Evolutionary conservation across 148 eudicot genomes (phyloP).

Genomic region (Dysphania ambrosioides): DNA sequence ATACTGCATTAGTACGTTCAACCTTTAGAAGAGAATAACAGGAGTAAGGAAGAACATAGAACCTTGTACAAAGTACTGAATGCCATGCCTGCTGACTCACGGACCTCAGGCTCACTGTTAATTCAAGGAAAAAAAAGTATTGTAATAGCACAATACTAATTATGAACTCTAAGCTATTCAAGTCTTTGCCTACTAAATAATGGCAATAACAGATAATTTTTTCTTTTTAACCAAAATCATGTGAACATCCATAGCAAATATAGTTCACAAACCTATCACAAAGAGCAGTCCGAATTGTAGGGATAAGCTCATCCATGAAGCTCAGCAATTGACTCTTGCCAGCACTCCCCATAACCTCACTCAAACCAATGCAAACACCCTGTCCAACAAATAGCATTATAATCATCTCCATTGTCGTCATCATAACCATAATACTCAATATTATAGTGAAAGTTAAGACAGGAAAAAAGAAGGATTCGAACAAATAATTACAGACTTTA

Average conservation of each 20-base stretch:
- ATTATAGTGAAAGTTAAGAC: neutral
- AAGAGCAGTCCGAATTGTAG: conserved; percentile 94
- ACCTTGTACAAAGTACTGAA: conserved; percentile 99
- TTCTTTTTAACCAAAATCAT: neutral
- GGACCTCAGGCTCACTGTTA: conserved; percentile 72
- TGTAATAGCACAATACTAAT: neutral
- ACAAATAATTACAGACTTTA: neutral
- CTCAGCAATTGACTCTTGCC: conserved; percentile 87
- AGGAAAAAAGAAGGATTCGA: neutral
- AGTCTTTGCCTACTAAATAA: neutral
- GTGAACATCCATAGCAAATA: conserved; percentile 6
- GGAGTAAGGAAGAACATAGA: neutral
- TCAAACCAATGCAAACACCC: conserved; percentile 97
- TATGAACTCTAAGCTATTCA: neutral
- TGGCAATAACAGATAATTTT: too few species aligned
- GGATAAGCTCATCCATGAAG: conserved; percentile 89
- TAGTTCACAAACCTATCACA: conserved; percentile 77
- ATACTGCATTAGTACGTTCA: conserved; percentile 10
- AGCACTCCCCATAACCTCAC: conserved; percentile 98
- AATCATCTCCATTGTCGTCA: neutral
- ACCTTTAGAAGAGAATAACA: neutral
- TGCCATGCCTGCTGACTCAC: conserved; percentile 92
- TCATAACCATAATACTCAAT: neutral
- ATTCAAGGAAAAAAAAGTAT: conserved; percentile 8
- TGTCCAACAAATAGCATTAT: conserved; percentile 27